Evolutionary conservation across 75 land plant species (phyloP).

Genomic region (Pinus tabuliformis): DNA sequence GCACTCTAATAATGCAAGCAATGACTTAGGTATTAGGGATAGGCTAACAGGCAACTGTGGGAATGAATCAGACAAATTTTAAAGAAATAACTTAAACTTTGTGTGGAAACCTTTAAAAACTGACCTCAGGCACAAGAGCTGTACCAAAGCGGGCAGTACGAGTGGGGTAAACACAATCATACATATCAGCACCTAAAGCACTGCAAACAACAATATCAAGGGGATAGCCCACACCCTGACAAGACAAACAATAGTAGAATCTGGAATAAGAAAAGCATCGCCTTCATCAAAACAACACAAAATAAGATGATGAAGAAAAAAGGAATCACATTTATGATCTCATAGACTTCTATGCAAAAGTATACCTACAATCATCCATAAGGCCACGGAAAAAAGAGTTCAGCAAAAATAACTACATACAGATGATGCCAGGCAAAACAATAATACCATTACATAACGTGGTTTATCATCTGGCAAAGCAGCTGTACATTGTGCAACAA

Average conservation of each 20-base stretch:
- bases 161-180: slow-evolving; percentile 99
- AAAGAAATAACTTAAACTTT: not conserved
- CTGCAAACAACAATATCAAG: slow-evolving; percentile 99
- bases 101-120: not conserved
- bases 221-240: slow-evolving; percentile 99
- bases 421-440: not conserved
- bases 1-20: not conserved
- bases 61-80: not conserved
- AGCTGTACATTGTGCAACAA: slow-evolving; percentile 99
- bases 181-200: slow-evolving; percentile 99
- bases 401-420: not conserved
- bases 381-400: not conserved
- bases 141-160: slow-evolving; percentile 99
- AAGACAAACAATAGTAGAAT: slow-evolving; percentile 1
- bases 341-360: not conserved
- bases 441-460: slow-evolving; percentile 96
- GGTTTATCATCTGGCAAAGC: slow-evolving; percentile 98
- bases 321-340: not conserved
- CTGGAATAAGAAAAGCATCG: not conserved
- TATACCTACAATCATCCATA: not conserved
- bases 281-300: not conserved
- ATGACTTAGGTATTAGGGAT: not conserved
- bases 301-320: not conserved
- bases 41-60: not conserved
- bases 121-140: slow-evolving; percentile 96